Evolutionary conservation across 2,329 filamentous ascomycete genomes (phyloP), one percentile per base, ranked within the genome.

Genomic region (Paecilomyces fulvus): DNA sequence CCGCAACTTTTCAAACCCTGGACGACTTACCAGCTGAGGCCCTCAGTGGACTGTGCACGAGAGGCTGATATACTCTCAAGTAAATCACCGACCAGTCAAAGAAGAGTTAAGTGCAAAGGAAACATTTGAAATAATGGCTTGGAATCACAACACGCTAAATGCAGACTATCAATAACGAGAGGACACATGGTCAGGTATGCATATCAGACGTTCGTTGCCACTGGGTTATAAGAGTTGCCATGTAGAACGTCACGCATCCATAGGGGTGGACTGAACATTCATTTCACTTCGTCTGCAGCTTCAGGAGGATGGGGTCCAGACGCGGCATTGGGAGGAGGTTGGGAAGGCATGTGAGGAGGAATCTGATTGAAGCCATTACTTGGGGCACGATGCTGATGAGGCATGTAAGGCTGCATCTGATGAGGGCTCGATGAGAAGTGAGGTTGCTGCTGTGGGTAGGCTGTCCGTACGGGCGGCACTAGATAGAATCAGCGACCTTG

Each of bases 391-490:
- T 83, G 80, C 54, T 79, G 77, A 60, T 81, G 80, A 43, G 78
- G 79, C 1, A 79, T 79, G 65, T 83, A 86, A 63, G 86, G 83
- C 67, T 87, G 84, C 63, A 67, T 61, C 58, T 86, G 83, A 60
- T 86, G 84, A 53, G 85, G 85, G 64, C 85, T 88, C 33, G 80
- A 83, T 55, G 83, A 81, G 67, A 81, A 87, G 60, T 86, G 85
- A 61, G 85, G 83, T 43, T 80, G 78, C 54, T 81, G 80, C 54
- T 81, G 82, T 62, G 77, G 80, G 69, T 86, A 87, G 54, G 79
- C 80, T 64, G 73, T 71, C 53, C 84, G 81, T 65, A 80, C 79
- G 58, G 82, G 81, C 62, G 79, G 80, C 77, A 85, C 82, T 86
- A 64, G 57, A 62, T 60, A 60, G 60, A 55, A 69, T 72, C 70